Base-by-base conservation (phyloP, 2,329 filamentous ascomycete species). In the Phialemoniopsis sp. region DNA sequence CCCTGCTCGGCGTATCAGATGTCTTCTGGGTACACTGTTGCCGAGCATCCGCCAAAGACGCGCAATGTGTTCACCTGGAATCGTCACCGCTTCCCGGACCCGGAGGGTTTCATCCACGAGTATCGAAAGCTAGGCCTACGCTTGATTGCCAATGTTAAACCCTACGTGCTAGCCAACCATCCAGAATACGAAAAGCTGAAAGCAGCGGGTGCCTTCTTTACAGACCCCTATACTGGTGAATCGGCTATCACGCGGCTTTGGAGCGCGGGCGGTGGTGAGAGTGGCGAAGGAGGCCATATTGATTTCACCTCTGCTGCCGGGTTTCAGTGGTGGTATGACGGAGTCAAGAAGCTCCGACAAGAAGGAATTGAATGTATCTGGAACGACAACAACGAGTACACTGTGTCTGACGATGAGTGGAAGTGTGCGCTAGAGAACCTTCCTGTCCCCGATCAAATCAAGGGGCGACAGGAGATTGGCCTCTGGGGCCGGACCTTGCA, bases 311-410 rank as follows among this genome's bases (percentile, higher is more conserved):
- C 81, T 0, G 66, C 74, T 16, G 72, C 72, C 0, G 83, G 80
- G 0, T 87, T 78, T 51, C 64, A 79, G 13, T 88, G 82, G 80
- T 88, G 85, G 85, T 83, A 78, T 44, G 66, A 85, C 1, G 83
- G 84, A 2, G 76, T 85, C 8, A 72, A 75, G 42, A 72, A 70
- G 36, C 66, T 88, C 2, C 78, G 78, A 39, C 63, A 74, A 18
- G 62, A 77, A 8, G 83, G 83, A 1, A 82, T 88, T 40, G 82
- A 87, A 47, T 82, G 73, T 35, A 86, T 87, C 63, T 88, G 85
- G 84, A 88, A 88, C 47, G 84, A 88, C 55, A 88, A 88, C 59
- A 88, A 87, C 48, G 84, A 88, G 56, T 88, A 87, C 55, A 80
- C 78, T 1, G 69, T 85, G 3, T 72, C 79, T 0, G 68, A 77